Evolutionary conservation across 1,139 yeast genomes (phyloP).

Genomic region (Suhomyces guaymorum): DNA sequence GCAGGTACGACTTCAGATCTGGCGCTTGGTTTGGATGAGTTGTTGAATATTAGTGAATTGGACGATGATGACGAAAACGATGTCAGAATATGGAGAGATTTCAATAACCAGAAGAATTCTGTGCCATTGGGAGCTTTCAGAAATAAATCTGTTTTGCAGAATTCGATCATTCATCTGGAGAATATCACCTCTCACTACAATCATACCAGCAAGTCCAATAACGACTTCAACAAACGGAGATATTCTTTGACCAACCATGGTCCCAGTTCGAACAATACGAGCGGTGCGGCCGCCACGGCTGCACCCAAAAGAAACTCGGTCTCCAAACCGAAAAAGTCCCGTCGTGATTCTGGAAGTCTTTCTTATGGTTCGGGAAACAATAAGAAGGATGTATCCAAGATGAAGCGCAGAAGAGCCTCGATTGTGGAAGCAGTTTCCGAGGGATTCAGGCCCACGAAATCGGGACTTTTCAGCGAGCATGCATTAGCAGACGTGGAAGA

Average conservation of each 20-base stretch:
- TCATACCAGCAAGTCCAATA: constrained; percentile 25
- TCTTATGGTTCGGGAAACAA: constrained; percentile 13
- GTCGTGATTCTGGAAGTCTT: constrained; percentile 15
- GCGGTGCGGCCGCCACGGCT: neutral
- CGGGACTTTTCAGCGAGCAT: constrained; percentile 72
- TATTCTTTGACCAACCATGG: constrained; percentile 17
- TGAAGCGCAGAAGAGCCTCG: constrained; percentile 55
- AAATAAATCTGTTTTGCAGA: constrained; percentile 61
- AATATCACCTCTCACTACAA: constrained; percentile 27
- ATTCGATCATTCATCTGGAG: constrained; percentile 25
- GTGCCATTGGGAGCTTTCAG: constrained; percentile 90
- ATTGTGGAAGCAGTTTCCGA: constrained; percentile 74
- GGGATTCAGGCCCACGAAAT: constrained; percentile 69
- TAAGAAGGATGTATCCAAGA: constrained; percentile 24
- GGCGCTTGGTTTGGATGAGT: constrained; percentile 79
- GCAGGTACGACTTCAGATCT: constrained; percentile 42
- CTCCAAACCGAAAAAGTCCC: constrained; percentile 13
- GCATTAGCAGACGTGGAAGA: constrained; percentile 74
- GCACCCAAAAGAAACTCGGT: constrained; percentile 11
- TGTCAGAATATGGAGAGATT: constrained; percentile 53
- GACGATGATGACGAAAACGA: constrained; percentile 74
- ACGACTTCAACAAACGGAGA: constrained; percentile 19
- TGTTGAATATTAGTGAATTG: constrained; percentile 82
- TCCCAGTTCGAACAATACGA: too few relatives aligned
- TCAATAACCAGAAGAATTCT: constrained; percentile 50